Conservation (phyloP, 192 early-diverging fungal species). For the Coemansia sp. region DNA sequence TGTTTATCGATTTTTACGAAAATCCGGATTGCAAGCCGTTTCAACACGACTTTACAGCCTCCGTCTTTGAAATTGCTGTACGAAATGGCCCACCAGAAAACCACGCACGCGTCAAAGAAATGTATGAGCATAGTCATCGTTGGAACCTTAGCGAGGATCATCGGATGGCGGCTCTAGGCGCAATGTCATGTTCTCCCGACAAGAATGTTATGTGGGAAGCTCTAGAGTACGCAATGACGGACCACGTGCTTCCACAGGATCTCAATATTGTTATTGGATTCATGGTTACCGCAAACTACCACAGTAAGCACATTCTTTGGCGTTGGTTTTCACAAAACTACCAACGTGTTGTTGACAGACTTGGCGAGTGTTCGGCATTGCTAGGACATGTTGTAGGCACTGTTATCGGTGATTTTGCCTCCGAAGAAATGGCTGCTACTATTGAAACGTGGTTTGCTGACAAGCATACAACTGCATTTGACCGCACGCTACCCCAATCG, state of each 20-base stretch:
- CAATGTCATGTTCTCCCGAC: constrained; percentile 56
- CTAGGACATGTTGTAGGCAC: constrained; percentile 63
- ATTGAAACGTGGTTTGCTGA: constrained; percentile 57
- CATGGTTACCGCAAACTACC: constrained; percentile 57
- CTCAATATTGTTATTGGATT: constrained; percentile 54
- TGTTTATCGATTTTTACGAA: constrained; percentile 62
- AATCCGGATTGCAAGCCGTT: constrained; percentile 58
- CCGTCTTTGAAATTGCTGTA: constrained; percentile 63
- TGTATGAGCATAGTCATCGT: constrained; percentile 47
- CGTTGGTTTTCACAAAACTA: constrained; percentile 59
- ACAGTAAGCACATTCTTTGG: constrained; percentile 58
- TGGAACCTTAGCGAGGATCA: constrained; percentile 55
- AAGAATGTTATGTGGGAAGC: constrained; percentile 24
- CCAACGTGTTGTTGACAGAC: constrained; percentile 53
- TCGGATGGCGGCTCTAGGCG: constrained; percentile 56
- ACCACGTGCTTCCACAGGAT: constrained; percentile 46
- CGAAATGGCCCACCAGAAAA: constrained; percentile 42
- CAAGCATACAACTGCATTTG: constrained; percentile 54
- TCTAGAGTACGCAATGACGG: constrained; percentile 40
- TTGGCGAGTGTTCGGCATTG: constrained; percentile 58
- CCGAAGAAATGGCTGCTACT: constrained; percentile 52
- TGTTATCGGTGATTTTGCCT: constrained; percentile 58
- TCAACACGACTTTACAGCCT: constrained; percentile 48
- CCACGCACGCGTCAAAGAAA: constrained; percentile 38
- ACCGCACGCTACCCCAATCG: constrained; percentile 64